Conservation (phyloP, 176 grass and related monocot species). For the Cenchrus americanus region DNA sequence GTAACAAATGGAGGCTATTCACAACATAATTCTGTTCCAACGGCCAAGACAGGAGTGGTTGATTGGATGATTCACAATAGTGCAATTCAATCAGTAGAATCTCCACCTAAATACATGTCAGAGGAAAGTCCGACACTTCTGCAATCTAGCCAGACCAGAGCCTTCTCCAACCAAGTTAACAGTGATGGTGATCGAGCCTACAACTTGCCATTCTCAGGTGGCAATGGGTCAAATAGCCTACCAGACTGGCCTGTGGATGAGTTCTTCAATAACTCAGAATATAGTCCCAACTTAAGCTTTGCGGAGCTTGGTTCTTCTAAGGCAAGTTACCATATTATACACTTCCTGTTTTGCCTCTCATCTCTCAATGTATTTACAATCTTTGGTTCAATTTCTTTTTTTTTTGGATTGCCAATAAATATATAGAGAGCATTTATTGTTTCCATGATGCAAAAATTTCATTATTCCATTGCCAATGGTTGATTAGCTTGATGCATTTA, state of each 20-base stretch:
- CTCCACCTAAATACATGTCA: slow-evolving; percentile 29
- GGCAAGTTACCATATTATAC: slow-evolving; percentile 44
- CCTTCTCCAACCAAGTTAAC: slow-evolving; percentile 52
- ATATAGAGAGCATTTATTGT: not conserved
- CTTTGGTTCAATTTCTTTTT: slow-evolving; percentile 7
- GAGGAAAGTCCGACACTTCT: slow-evolving; percentile 33
- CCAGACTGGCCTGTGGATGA: slow-evolving; percentile 69
- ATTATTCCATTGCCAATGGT: slow-evolving; percentile 1
- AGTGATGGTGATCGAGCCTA: slow-evolving; percentile 31
- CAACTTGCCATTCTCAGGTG: slow-evolving; percentile 51
- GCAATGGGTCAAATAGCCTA: slow-evolving; percentile 44
- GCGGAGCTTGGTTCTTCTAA: slow-evolving; percentile 64
- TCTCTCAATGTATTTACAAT: not conserved
- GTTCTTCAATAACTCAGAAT: slow-evolving; percentile 61
- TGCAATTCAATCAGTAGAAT: slow-evolving; percentile 26
- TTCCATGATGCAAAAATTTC: not conserved
- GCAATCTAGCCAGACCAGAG: slow-evolving; percentile 44
- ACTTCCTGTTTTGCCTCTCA: not conserved
- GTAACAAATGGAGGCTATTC: slow-evolving; percentile 30
- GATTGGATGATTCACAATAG: slow-evolving; percentile 38
- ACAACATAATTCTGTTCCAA: slow-evolving; percentile 42
- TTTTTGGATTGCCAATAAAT: not conserved
- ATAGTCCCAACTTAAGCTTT: slow-evolving; percentile 57
- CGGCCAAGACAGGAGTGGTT: slow-evolving; percentile 7
- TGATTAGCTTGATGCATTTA: slow-evolving; percentile 13